Percentiles rank a stretch among this genome's conserved stretches.
Evolutionary conservation across 2,329 filamentous ascomycete genomes (phyloP).

Genomic region (Alternaria ventricosa): DNA sequence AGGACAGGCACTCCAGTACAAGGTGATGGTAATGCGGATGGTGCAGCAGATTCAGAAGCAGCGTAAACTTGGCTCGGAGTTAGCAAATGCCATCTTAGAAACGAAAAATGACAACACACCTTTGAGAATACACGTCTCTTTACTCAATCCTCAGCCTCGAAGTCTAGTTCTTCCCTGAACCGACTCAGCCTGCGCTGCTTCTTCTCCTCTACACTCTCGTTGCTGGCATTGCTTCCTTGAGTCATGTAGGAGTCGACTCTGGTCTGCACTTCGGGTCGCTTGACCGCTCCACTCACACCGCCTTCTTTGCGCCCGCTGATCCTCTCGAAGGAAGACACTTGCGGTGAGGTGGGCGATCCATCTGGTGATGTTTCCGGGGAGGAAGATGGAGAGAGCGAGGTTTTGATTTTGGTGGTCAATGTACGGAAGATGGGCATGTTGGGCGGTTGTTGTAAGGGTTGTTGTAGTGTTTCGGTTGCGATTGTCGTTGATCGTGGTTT

Average conservation of each 20-base stretch:
- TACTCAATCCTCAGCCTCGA: slow-evolving; percentile 18
- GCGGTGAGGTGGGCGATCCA: slow-evolving; percentile 22
- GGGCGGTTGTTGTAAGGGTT: neutral
- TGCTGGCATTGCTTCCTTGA: slow-evolving; percentile 18
- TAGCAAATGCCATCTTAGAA: neutral
- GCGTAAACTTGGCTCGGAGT: neutral
- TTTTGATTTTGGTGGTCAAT: slow-evolving; percentile 41
- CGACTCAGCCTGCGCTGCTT: slow-evolving; percentile 35
- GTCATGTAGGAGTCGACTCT: slow-evolving; percentile 31
- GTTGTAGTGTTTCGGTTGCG: neutral
- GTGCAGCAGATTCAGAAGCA: slow-evolving; percentile 11
- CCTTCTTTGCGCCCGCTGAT: slow-evolving; percentile 29
- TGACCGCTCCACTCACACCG: slow-evolving; percentile 10
- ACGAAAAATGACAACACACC: slow-evolving; percentile 16
- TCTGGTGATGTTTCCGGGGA: slow-evolving; percentile 29
- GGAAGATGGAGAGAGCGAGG: slow-evolving; percentile 31
- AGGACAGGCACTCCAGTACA: slow-evolving; percentile 20
- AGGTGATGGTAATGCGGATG: slow-evolving; percentile 3
- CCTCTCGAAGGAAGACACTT: slow-evolving; percentile 33
- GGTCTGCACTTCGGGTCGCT: slow-evolving; percentile 19
- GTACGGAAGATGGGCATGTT: slow-evolving; percentile 41
- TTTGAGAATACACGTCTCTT: neutral
- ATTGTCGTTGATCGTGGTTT: neutral
- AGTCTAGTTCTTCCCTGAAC: slow-evolving; percentile 41
- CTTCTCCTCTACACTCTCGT: slow-evolving; percentile 23